Evolutionary conservation across 352 stramenopile species (phyloP), one percentile per base, ranked within the genome.

Genomic region (Thalassiosira pacifica): DNA sequence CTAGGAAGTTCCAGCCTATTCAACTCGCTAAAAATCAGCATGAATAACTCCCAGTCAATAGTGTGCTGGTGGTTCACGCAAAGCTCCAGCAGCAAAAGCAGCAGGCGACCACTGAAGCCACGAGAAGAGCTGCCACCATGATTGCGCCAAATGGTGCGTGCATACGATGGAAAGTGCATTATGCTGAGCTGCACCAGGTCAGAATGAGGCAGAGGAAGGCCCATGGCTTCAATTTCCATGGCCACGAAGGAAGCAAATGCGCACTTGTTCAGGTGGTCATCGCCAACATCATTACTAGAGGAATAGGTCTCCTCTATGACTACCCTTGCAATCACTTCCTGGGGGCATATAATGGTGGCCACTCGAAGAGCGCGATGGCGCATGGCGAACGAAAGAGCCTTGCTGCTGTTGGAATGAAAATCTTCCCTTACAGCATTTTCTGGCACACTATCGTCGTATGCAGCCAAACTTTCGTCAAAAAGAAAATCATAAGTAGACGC

Each of bases 161-260:
- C 88, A 85, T 92, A 96, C 0, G 92, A 96, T 40, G 89, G 78
- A 73, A 94, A 94, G 65, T 94, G 85, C 79, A 94, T 96, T 26
- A 68, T 73, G 64, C 90, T 93, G 27, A 95, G 60, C 70, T 93
- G 88, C 0, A 83, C 32, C 37, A 96, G 84, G 76, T 96, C 87
- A 42, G 90, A 94, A 83, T 94, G 88, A 69, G 92, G 91, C 40
- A 96, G 74, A 53, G 92, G 76, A 24, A 96, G 83, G 18, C 91
- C 91, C 91, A 96, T 95, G 48, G 92, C 85, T 90, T 96, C 92
- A 61, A 89, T 90, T 89, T 96, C 92, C 76, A 93, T 94, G 10
- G 92, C 90, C 59, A 94, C 74, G 72, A 93, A 96, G 18, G 91
- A 85, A 26, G 76, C 91, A 76, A 94, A 96, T 13, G 84, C 63